Evolutionary conservation across 345 rosid species (phyloP).

Genomic region (Rhodamnia rubescens): DNA sequence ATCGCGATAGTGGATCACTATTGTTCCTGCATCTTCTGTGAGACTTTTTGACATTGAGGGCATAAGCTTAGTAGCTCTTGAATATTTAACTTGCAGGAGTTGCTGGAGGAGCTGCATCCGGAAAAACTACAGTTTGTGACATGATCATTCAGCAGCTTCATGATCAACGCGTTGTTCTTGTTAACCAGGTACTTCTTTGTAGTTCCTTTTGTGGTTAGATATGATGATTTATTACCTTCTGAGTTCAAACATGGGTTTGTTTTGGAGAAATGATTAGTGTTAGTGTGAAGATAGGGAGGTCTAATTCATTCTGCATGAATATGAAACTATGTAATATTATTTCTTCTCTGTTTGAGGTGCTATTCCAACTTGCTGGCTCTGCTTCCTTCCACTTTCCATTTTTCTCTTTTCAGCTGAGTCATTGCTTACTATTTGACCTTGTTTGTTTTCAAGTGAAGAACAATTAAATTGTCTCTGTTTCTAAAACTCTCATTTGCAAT

Average conservation of each 20-base stretch:
- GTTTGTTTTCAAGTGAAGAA: not conserved
- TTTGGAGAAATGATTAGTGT: not conserved
- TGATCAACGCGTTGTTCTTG: constrained; percentile 97
- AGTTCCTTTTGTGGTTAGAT: not conserved
- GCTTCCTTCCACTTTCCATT: not conserved
- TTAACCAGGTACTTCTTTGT: constrained; percentile 55
- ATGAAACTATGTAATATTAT: not conserved
- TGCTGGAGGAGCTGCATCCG: constrained; percentile 98
- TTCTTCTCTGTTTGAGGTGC: not conserved
- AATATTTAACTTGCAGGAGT: constrained; percentile 41
- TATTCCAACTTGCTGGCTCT: not conserved
- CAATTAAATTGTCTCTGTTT: not conserved
- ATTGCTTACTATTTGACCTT: not conserved
- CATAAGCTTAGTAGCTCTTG: not conserved
- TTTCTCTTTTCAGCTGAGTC: not conserved
- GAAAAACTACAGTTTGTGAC: constrained; percentile 97
- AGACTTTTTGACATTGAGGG: not conserved
- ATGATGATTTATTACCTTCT: not conserved
- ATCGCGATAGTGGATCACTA: not conserved
- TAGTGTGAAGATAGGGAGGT: not conserved
- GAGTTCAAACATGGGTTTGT: not conserved
- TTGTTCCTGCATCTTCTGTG: not conserved
- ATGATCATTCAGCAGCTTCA: constrained; percentile 99
- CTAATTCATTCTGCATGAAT: not conserved
- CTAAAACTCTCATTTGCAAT: not conserved